Base-by-base conservation (phyloP, 306 rosid genomes). In the Rosa persica region DNA sequence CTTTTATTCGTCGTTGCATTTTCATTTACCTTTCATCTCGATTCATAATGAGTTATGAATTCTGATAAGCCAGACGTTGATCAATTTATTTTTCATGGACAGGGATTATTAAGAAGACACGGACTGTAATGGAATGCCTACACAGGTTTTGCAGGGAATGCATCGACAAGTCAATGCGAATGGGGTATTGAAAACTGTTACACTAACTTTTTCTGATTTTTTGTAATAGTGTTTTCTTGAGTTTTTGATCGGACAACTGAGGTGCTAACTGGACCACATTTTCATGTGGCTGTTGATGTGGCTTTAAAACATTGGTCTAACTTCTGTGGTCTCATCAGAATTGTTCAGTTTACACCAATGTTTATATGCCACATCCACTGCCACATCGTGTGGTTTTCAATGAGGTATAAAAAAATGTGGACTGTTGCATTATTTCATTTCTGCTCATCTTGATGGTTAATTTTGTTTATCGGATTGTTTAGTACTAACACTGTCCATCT, bases 101-200 rank as follows among this genome's bases (percentile, higher is more conserved):
- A 81, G 98, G 98, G 42, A 94, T 94, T 72, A 94, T 94, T 62
- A 94, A 92, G 89, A 94, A 94, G 83, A 94, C 98, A 40, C 86
- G 98, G 76, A 94, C 98, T 67, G 98, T 94, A 38, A 94, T 94
- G 98, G 98, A 94, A 88, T 94, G 98, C 86, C 80, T 94, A 84
- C 98, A 94, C 89, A 92, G 98, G 67, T 93, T 93, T 83, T 93
- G 98, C 83, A 86, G 98, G 93, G 98, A 91, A 85, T 92, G 98
- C 90, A 94, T 94, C 82, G 98, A 94, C 88, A 94, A 92, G 79
- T 94, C 98, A 11, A 94, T 94, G 98, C 88, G 98, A 73, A 79
- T 94, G 74, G 98, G 98, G 98, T 94, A 84, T 48, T 81, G 74
- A 78, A 70, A 72, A 64, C 76, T 30, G 36, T 30, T 52, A 46